Evolutionary conservation across 768 basidiomycete species (phyloP).

Genomic region (Psilocybe tampanensis): DNA sequence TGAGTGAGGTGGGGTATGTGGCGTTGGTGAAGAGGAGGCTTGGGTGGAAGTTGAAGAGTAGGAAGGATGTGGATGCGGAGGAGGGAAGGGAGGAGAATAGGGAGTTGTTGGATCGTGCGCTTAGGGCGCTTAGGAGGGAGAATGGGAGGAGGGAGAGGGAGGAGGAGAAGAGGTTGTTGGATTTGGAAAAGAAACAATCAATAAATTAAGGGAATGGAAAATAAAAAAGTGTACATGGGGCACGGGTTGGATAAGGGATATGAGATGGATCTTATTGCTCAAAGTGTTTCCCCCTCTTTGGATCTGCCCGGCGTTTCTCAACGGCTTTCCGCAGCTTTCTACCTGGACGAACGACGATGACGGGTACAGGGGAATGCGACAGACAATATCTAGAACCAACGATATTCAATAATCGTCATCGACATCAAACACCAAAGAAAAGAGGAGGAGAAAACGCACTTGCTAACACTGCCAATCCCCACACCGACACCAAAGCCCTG

Average conservation of each 20-base stretch:
- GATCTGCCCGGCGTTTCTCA: conserved; percentile 86
- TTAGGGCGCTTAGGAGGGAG: conserved; percentile 27
- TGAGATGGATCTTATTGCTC: conserved; percentile 33
- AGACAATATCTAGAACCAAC: conserved; percentile 65
- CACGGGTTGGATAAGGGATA: background rate
- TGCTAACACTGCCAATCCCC: conserved; percentile 54
- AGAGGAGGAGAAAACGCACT: conserved; percentile 34
- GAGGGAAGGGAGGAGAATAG: conserved; percentile 33
- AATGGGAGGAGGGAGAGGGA: conserved; percentile 25
- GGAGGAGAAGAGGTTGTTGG: conserved; percentile 2
- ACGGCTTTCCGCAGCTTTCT: conserved; percentile 82
- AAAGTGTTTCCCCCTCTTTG: conserved; percentile 85
- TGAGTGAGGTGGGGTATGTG: conserved; percentile 72
- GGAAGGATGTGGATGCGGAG: conserved; percentile 33
- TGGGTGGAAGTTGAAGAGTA: conserved; percentile 51
- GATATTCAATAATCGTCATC: background rate
- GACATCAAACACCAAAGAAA: background rate
- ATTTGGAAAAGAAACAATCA: background rate
- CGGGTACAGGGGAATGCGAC: conserved; percentile 91
- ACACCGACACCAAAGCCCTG: conserved; percentile 39
- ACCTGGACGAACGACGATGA: conserved; percentile 93
- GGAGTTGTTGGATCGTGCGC: conserved; percentile 26
- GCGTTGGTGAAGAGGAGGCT: conserved; percentile 60
- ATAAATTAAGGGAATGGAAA: background rate
- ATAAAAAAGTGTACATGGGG: background rate